Evolutionary conservation across 23 red algal genomes (phyloP), one percentile per base, ranked within the genome.

Genomic region (Cyanidioschyzon merolae): DNA sequence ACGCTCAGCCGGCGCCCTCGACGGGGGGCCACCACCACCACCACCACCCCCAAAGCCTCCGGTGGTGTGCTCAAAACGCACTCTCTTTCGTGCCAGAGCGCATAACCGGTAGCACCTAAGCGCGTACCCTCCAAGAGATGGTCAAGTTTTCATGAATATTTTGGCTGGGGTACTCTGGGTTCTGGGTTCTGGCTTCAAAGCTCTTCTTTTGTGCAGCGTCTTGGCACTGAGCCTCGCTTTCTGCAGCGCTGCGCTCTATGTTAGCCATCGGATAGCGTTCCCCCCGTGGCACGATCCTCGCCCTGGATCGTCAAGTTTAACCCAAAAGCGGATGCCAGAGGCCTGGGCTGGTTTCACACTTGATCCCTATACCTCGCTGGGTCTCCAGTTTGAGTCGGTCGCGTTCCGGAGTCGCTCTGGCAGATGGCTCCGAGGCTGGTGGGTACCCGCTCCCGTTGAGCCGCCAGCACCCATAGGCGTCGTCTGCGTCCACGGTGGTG

Each of bases 201-300:
- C n/a, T n/a, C n/a, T n/a, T n/a, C n/a, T n/a, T n/a, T n/a, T n/a
- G n/a, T n/a, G n/a, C n/a, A n/a, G n/a, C n/a, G n/a, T n/a, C n/a
- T n/a, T n/a, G n/a, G n/a, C n/a, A n/a, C n/a, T n/a, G n/a, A n/a
- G n/a, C n/a, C n/a, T n/a, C n/a, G n/a, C n/a, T n/a, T n/a, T n/a
- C 21, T 7, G 45, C 45, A 21, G 45, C 45, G 21, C 45, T 21
- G 21, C 21, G 7, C 45, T 54, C 45, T 54, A 54, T 21, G 45
- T 54, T 15, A 54, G 45, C 45, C 63, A 35, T 7, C 7, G 32
- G 30, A 32, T 71, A 7, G 63, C 63, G n/a, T 71, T 71, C 29
- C 63, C 63, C 3, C 63, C 63, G 29, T 71, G 63, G 63, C 63
- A 71, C 29, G 63, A 71, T 32, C 63, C 63, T 25, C 63, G 32